These are phyloP conservation scores for Nicotiana tabacum DNA, from an alignment of 257 asterid species.

Conservation along the genomic window DNA sequence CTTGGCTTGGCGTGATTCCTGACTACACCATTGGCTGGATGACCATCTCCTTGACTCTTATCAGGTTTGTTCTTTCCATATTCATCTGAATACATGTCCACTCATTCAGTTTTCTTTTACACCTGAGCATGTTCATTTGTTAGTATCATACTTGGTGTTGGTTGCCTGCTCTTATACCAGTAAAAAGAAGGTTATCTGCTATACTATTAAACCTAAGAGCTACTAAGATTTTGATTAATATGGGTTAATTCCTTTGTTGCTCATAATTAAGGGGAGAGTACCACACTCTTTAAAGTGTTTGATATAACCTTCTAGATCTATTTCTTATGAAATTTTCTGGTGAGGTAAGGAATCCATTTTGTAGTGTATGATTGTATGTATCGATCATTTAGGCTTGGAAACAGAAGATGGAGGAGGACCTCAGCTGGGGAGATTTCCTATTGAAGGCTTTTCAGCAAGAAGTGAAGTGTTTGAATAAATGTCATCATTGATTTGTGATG, in stretches of 20 bases:
- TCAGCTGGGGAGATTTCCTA: neutral
- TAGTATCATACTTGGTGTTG: too few relatives aligned
- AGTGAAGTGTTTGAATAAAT: neutral
- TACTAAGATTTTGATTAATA: too few relatives aligned
- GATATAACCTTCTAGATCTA: too few relatives aligned
- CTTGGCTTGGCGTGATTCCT: too few relatives aligned
- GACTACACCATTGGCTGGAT: too few relatives aligned
- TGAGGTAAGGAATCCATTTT: neutral
- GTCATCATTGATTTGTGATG: too few relatives aligned
- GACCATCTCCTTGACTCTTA: neutral
- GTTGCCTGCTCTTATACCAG: neutral
- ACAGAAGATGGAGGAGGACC: neutral
- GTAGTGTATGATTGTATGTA: too few relatives aligned
- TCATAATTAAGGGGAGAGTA: neutral
- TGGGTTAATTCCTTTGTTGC: neutral
- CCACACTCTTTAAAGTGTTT: neutral
- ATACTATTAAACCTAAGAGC: too few relatives aligned
- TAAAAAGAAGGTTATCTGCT: too few relatives aligned
- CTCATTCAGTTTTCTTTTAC: neutral
- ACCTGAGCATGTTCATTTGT: neutral
- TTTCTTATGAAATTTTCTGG: too few relatives aligned
- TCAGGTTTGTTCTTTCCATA: neutral
- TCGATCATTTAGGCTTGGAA: neutral
- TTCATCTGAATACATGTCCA: neutral
- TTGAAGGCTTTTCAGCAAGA: neutral